A percentile compares a stretch with the other conserved stretches of the same genome.
Evolutionary conservation across 805 yeast species (phyloP).

Genomic region (Nakazawaea wickerhamii): DNA sequence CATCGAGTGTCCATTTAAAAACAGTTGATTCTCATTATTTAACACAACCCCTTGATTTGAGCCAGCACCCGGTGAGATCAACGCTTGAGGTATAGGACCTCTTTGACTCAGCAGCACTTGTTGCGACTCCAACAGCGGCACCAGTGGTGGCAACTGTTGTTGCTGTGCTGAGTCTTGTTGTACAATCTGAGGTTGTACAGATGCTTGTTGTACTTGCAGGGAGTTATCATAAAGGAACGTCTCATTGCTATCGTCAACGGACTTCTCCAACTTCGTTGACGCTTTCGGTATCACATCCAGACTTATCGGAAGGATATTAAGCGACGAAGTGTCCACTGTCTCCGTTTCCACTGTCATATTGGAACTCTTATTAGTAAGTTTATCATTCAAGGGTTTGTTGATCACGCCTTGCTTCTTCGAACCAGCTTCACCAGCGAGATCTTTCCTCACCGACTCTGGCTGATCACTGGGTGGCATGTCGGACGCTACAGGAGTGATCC

Average conservation of each 20-base stretch:
- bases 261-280: conserved; percentile 22
- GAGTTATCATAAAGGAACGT: conserved; percentile 86
- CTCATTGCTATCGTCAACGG: conserved; percentile 69
- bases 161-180: conserved; percentile 13
- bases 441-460: neutral
- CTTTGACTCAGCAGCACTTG: conserved; percentile 10
- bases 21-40: conserved; percentile 11
- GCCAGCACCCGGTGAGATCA: conserved; percentile 48
- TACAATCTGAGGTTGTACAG: conserved; percentile 19
- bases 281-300: conserved; percentile 2
- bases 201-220: conserved; percentile 14
- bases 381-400: neutral
- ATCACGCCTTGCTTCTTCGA: neutral
- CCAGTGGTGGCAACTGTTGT: conserved; percentile 14
- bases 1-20: conserved; percentile 9
- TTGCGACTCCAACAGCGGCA: conserved; percentile 9
- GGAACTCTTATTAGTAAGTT: conserved; percentile 1
- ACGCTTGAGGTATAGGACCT: conserved; percentile 20
- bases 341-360: conserved; percentile 57
- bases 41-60: conserved; percentile 3
- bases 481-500: too few relatives aligned
- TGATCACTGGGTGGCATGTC: too few relatives aligned
- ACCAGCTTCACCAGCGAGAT: neutral
- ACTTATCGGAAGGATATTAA: conserved; percentile 6
- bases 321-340: conserved; percentile 41